Base-by-base conservation (phyloP, 768 basidiomycete genomes). In the Cystofilobasidium macerans region DNA sequence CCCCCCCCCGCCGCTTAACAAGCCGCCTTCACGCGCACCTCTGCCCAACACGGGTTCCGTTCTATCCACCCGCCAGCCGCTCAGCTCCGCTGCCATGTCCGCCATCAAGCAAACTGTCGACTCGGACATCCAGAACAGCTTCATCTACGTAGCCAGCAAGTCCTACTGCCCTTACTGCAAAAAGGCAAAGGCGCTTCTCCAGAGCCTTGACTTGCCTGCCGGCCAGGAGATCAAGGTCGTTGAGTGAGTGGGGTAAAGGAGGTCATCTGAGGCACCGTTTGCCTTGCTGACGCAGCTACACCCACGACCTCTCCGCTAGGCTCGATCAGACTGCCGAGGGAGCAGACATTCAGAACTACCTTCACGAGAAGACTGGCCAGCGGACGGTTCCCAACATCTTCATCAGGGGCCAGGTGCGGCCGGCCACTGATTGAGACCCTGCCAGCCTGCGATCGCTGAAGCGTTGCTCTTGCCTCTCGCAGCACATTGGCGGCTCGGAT, bases 301-400 rank as follows among this genome's bases (percentile, higher is more conserved):
- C 35, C 35, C 30, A 54, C 35, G 2, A 18, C 42, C 20, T 24
- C n/a, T 26, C 40, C 18, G 14, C 42, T 32, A 72, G 71, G 57
- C 62, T 71, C 48, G 70, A 72, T 61, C 61, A 69, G 62, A 54
- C 54, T 33, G 78, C 82, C 0, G 84, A 89, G 42, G 86, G 83
- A 13, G 22, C 68, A 22, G 83, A 72, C 0, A 87, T 89, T 64
- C 88, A 90, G 72, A 71, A 75, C 26, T 89, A 88, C 71, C 79
- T 91, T 5, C 26, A 14, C 2, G 62, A 81, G 70, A 85, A 83
- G 80, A 86, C 86, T 0, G 80, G 80, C 0, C 88, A 86, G 70
- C 81, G 57, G 26, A 85, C 85, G 14, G 88, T 90, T 7, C 88
- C 88, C 35, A 86, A 84, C 72, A 80, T 87, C 65, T 90, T 87